Base-by-base conservation (phyloP, 306 rosid species). In the Castanea crenata region DNA sequence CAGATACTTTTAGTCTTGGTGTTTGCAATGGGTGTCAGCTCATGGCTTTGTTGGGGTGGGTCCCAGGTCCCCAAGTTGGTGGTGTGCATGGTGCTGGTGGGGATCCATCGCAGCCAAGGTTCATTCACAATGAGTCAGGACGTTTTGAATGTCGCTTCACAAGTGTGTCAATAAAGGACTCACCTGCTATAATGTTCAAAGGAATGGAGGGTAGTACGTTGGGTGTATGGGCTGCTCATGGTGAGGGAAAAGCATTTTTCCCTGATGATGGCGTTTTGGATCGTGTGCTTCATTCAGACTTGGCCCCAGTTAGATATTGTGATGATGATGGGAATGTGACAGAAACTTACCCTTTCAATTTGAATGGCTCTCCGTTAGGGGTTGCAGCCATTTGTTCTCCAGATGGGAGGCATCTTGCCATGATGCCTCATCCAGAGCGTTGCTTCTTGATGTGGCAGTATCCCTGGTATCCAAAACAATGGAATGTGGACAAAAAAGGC, bases 351-450 rank as follows among this genome's bases (percentile, higher is more conserved):
- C 98, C 98, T 52, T 94, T 94, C 89, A 94, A 92, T 83, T 69
- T 86, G 62, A 94, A 92, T 75, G 98, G 98, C 56, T 94, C 98
- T 77, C 96, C 98, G 8, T 80, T 92, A 18, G 98, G 97, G 51
- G 79, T 92, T 57, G 97, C 97, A 0, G 97, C 97, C 55, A 89
- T 94, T 83, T 94, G 98, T 84, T 94, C 98, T 21, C 96, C 96
- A 9, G 90, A 94, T 74, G 98, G 98, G 54, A 82, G 98, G 82
- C 98, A 93, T 86, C 93, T 93, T 61, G 98, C 97, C 55, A 90
- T 93, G 93, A 93, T 93, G 98, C 98, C 98, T 87, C 98, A 93
- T 82, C 98, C 97, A 1, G 98, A 93, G 79, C 95, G 98, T 51
- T 91, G 98, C 90, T 94, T 94, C 86, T 77, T 94, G 70, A 94